phyloP scores from a whole-genome alignment of 192 early-diverging fungal genomes.

The Globomyces pollinis-pini region DNA sequence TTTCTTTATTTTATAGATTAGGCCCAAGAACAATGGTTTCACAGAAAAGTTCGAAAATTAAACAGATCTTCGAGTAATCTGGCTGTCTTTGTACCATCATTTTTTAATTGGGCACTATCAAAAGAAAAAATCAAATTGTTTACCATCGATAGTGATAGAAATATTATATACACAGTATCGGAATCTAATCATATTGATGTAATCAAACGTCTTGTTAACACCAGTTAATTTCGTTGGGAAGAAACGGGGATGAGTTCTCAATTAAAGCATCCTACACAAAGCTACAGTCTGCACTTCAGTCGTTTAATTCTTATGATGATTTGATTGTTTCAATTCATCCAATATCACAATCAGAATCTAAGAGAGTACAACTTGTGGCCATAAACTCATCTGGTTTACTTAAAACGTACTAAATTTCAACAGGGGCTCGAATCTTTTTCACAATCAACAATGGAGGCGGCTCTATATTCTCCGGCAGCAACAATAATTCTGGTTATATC shows the following conservation, averaged over 20 bases:
- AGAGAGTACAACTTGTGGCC: slow-evolving; percentile 62
- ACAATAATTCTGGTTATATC: slow-evolving; percentile 1
- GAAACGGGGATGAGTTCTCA: slow-evolving; percentile 46
- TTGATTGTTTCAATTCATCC: slow-evolving; percentile 70
- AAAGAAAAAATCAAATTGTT: slow-evolving; percentile 54
- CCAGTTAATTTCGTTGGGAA: slow-evolving; percentile 63
- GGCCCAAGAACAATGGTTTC: slow-evolving; percentile 81
- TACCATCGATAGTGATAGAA: slow-evolving; percentile 57
- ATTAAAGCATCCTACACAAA: slow-evolving; percentile 23
- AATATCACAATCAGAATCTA: slow-evolving; percentile 57
- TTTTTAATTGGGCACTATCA: slow-evolving; percentile 22
- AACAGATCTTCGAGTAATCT: slow-evolving; percentile 61
- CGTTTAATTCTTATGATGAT: slow-evolving; percentile 41
- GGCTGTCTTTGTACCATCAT: slow-evolving; percentile 67
- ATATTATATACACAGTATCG: slow-evolving; percentile 64
- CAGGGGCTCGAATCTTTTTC: slow-evolving; percentile 65
- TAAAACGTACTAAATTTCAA: too few relatives aligned
- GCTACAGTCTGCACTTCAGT: slow-evolving; percentile 34
- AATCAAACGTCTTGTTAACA: too few relatives aligned
- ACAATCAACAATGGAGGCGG: slow-evolving; percentile 9
- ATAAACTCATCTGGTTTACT: slow-evolving; percentile 70
- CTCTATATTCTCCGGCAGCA: background rate
- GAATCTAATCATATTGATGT: slow-evolving; percentile 59
- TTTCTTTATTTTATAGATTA: background rate
- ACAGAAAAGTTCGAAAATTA: slow-evolving; percentile 61